A percentile compares a stretch with the other conserved stretches of the same genome.
phyloP scores from a whole-genome alignment of 768 basidiomycete species.

The Candolleomyces aberdarensis region DNA sequence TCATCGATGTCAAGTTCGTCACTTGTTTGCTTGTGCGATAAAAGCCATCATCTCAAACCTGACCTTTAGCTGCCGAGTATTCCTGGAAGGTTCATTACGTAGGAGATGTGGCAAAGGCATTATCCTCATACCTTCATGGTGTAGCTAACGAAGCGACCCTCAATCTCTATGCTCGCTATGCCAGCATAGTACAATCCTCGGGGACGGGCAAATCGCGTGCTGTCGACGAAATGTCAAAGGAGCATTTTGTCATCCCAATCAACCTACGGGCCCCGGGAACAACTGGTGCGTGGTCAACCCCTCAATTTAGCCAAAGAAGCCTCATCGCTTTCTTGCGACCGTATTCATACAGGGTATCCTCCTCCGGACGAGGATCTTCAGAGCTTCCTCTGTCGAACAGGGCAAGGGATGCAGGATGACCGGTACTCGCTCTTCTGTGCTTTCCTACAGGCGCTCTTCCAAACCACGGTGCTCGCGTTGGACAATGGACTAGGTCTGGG shows the following conservation, averaged over 20 bases:
- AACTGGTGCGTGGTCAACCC: background rate
- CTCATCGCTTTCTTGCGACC: background rate
- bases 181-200: background rate
- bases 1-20: background rate
- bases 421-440: background rate
- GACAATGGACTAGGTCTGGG: background rate
- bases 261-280: background rate
- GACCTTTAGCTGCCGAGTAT: background rate
- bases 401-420: background rate
- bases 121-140: background rate
- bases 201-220: background rate
- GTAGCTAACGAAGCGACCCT: background rate
- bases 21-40: background rate
- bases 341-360: background rate
- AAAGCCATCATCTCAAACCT: background rate
- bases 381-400: background rate
- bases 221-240: background rate
- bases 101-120: background rate
- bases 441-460: background rate
- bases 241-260: background rate
- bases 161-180: background rate
- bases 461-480: background rate
- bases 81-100: background rate
- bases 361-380: background rate
- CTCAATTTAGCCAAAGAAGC: background rate